Percentiles rank a stretch among this genome's conserved stretches.
Conservation (phyloP, 768 basidiomycete genomes). For the Mycena venus region DNA sequence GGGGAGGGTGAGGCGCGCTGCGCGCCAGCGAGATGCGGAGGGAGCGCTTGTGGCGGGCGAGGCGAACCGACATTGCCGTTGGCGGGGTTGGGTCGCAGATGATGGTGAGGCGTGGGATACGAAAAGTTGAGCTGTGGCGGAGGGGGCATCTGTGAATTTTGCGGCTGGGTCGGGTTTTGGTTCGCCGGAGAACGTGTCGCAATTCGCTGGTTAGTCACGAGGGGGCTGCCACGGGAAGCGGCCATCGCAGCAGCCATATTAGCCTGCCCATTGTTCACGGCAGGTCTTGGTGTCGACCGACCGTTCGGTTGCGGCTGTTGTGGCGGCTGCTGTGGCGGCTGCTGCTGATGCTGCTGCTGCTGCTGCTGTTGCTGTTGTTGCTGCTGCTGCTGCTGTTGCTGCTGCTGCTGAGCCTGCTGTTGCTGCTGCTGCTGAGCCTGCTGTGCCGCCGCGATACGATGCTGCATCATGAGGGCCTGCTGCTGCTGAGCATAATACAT, state of each 20-base stretch:
- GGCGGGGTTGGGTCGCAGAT: conserved; percentile 31
- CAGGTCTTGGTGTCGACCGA: conserved; percentile 31
- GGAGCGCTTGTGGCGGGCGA: conserved; percentile 29
- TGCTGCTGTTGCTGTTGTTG: conserved; percentile 32
- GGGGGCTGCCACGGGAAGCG: conserved; percentile 31
- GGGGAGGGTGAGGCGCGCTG: conserved; percentile 24
- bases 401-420: conserved; percentile 24
- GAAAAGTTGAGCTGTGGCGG: conserved; percentile 29
- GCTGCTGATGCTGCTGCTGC: conserved; percentile 26
- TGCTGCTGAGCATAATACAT: conserved; percentile 28
- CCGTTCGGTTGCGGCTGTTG: conserved; percentile 35
- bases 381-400: conserved; percentile 24
- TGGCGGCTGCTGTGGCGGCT: conserved; percentile 28
- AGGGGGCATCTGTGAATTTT: conserved; percentile 14
- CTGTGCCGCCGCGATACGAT: too few species aligned
- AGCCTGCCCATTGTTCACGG: conserved; percentile 22
- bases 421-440: conserved; percentile 28
- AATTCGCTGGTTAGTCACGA: conserved; percentile 20
- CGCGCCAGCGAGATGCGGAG: conserved; percentile 25
- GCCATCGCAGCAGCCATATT: conserved; percentile 28
- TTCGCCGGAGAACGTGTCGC: conserved; percentile 23
- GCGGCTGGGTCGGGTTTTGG: neutral
- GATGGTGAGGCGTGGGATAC: conserved; percentile 24
- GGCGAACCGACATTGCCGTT: conserved; percentile 10
- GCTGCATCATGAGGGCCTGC: conserved; percentile 27